A percentile compares a stretch with the other conserved stretches of the same genome.
phyloP scores from a whole-genome alignment of 805 yeast genomes.

The Yarrowia divulgata region DNA sequence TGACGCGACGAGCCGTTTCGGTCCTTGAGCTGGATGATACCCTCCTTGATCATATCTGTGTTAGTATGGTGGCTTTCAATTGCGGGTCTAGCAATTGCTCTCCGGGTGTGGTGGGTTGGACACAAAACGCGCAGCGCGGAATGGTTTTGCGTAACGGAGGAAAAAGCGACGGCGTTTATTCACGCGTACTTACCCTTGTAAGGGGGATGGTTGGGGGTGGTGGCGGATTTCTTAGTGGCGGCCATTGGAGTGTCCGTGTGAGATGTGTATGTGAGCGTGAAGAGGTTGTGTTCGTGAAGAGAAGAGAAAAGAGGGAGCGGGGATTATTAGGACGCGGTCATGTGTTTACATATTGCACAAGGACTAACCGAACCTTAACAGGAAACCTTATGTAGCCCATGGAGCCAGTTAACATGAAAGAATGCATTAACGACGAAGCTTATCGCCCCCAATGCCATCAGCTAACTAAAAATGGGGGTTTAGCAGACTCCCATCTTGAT shows the following conservation, averaged over 20 bases:
- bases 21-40: conserved; percentile 73
- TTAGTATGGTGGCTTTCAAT: conserved; percentile 43
- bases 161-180: neutral
- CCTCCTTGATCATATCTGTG: conserved; percentile 69
- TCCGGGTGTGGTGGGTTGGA: neutral
- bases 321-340: conserved; percentile 39
- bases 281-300: conserved; percentile 25
- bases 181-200: conserved; percentile 51
- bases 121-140: conserved; percentile 20
- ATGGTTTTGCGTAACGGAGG: neutral
- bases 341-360: conserved; percentile 36
- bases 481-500: conserved; percentile 19
- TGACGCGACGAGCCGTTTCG: conserved; percentile 83
- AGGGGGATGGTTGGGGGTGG: conserved; percentile 49
- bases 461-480: conserved; percentile 35
- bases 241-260: conserved; percentile 37
- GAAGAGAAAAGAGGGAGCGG: conserved; percentile 35
- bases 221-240: conserved; percentile 40
- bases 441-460: conserved; percentile 34
- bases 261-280: conserved; percentile 15
- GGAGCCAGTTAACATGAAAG: conserved; percentile 36
- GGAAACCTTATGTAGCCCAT: conserved; percentile 30
- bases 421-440: conserved; percentile 39
- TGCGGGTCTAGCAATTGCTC: conserved; percentile 10
- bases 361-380: conserved; percentile 19